phyloP scores from a whole-genome alignment of 2,329 filamentous ascomycete genomes.

The Colletotrichum tamarilloi region DNA sequence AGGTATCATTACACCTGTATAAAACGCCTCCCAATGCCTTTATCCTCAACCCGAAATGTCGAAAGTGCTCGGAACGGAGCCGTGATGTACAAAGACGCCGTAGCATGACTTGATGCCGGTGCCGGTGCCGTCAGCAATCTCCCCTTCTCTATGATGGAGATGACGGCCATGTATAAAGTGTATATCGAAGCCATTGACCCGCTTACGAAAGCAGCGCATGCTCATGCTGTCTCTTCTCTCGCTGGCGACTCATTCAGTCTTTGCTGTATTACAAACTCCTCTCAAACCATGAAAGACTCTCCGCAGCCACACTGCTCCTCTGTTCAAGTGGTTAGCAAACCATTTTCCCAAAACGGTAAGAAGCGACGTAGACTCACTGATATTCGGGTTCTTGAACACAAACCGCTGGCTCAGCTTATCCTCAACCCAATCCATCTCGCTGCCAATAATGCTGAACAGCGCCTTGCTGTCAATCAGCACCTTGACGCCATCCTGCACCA shows the following conservation, averaged over 20 bases:
- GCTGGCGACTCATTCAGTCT: background rate
- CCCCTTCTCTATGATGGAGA: conserved; percentile 3
- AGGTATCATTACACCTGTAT: conserved; percentile 32
- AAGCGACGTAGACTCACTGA: conserved; percentile 75
- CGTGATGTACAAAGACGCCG: conserved; percentile 30
- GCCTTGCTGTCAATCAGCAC: conserved; percentile 98
- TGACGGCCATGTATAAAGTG: background rate
- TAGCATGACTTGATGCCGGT: conserved; percentile 15
- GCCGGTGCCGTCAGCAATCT: conserved; percentile 11
- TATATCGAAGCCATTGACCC: background rate
- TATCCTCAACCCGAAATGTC: conserved; percentile 1
- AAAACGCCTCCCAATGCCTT: conserved; percentile 34
- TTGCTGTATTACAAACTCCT: background rate
- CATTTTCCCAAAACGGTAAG: background rate
- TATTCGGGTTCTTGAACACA: conserved; percentile 96
- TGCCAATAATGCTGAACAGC: conserved; percentile 96
- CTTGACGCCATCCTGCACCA: conserved; percentile 96
- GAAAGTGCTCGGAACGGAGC: conserved; percentile 1
- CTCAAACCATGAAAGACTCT: conserved; percentile 88
- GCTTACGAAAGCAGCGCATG: background rate
- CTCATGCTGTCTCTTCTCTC: background rate
- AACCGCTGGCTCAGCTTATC: conserved; percentile 94
- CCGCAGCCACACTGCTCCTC: conserved; percentile 97
- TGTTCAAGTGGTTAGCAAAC: conserved; percentile 54
- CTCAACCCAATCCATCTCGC: conserved; percentile 99